Evolutionary conservation across 1,284 basidiomycete genomes (phyloP), one percentile per base, ranked within the genome.

Genomic region (Ganoderma lucidum): DNA sequence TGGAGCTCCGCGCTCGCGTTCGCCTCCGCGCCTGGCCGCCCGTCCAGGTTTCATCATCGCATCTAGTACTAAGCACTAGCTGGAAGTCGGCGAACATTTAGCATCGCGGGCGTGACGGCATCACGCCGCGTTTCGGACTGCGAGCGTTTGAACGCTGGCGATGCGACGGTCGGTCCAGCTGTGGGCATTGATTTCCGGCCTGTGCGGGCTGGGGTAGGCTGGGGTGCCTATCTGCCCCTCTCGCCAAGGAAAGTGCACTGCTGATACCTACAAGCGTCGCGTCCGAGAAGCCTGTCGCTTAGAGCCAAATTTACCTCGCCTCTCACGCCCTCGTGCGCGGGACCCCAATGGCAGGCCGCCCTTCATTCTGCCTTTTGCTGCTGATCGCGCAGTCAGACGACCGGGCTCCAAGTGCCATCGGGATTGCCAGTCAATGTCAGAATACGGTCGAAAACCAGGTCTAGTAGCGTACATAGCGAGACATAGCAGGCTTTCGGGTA

Each of bases 291-390:
- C 44, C 56, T 41, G 23, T 72, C 71, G 69, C 71, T 72, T 72
- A 67, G 71, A 62, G 71, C 69, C 67, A 68, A 72, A 63, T 59
- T 70, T 70, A 66, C 66, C 67, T 61, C 51, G 48, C 69, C 37
- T 67, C 58, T 66, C 62, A 45, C 59, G 28, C 32, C 9, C 23
- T 12, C 37, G 44, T 37, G 35, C 62, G 12, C 53, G 53, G 53
- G 30, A 35, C 30, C 53, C 53, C 53, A 56, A 32, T 30, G 19
- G 15, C 23, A 39, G 39, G 39, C 39, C 58, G 9, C 35, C 39
- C 39, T 61, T 61, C 39, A 30, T 41, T 39, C 39, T 39, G 35
- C 32, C 32, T 58, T 37, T 39, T 39, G 35, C 56, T 37, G 35
- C 56, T 39, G 35, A 19, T 39, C 32, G 9, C 35, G 17, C 35